These are phyloP conservation scores for Vigna reflexopilosa DNA, from an alignment of 306 rosid genomes.

Conservation along the genomic window DNA sequence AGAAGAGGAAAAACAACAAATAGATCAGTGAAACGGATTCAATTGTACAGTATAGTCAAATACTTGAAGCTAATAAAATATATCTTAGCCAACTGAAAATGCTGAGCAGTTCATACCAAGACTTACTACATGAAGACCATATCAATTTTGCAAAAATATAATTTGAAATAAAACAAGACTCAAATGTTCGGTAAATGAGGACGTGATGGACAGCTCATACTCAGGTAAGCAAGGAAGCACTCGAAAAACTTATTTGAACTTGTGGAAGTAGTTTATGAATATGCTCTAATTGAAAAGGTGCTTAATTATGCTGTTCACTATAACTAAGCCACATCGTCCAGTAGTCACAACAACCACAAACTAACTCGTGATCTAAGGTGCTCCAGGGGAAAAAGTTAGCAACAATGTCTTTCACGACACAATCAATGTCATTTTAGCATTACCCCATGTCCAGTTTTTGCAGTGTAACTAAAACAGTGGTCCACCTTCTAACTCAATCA, in stretches of 20 bases:
- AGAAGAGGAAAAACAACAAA: constrained; percentile 1
- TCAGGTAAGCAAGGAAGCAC: constrained; percentile 1
- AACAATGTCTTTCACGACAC: constrained; percentile 21
- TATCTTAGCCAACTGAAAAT: constrained; percentile 23
- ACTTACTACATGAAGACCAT: not conserved
- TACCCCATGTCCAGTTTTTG: not conserved
- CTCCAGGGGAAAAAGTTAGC: not conserved
- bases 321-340: not conserved
- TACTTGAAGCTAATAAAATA: constrained; percentile 8
- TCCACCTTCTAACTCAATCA: constrained; percentile 24
- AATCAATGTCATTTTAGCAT: constrained; percentile 25
- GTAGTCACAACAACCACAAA: not conserved
- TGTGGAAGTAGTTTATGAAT: not conserved
- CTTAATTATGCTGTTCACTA: not conserved
- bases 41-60: constrained; percentile 14
- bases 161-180: constrained; percentile 25
- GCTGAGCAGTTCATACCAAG: not conserved
- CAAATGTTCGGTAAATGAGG: constrained; percentile 1
- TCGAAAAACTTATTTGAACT: not conserved
- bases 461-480: constrained; percentile 27
- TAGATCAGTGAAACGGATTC: constrained; percentile 12
- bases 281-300: not conserved
- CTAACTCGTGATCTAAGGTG: too few relatives aligned
- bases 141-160: not conserved
- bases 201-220: not conserved